phyloP scores from a whole-genome alignment of 176 grass and related monocot species.

The Tuctoria greenei region DNA sequence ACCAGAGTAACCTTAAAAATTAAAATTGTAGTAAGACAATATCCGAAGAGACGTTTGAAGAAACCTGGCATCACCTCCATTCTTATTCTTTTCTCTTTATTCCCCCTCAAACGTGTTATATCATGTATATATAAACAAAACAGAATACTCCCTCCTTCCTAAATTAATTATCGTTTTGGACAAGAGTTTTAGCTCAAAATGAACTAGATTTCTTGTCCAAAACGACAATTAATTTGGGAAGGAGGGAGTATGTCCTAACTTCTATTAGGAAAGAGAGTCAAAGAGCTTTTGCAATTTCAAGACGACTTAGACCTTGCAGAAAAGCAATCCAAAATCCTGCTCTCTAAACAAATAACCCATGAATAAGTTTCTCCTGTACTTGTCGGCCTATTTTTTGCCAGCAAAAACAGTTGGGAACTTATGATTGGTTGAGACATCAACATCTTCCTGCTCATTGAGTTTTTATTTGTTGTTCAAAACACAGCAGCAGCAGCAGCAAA shows the following conservation, averaged over 20 bases:
- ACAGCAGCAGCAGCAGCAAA: neutral
- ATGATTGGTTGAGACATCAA: constrained; percentile 16
- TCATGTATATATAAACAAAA: neutral
- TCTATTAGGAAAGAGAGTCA: constrained; percentile 31
- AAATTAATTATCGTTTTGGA: too few species aligned
- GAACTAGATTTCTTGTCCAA: too few species aligned
- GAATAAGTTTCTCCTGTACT: constrained; percentile 40
- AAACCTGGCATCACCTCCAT: neutral
- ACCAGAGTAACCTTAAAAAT: neutral
- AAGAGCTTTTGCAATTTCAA: constrained; percentile 35
- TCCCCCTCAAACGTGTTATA: neutral
- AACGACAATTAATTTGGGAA: too few species aligned
- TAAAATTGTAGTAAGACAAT: neutral
- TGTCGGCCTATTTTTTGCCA: constrained; percentile 34
- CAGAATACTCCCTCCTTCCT: constrained; percentile 9
- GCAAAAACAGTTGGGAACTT: constrained; percentile 15
- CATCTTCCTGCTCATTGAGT: neutral
- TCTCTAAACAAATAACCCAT: constrained; percentile 21
- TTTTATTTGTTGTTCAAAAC: constrained; percentile 16
- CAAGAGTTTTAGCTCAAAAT: too few species aligned
- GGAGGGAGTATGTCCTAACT: neutral
- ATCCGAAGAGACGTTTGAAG: neutral
- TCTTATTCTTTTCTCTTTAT: neutral
- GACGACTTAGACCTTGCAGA: constrained; percentile 15
- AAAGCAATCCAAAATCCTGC: constrained; percentile 23